Evolutionary conservation across 768 basidiomycete genomes (phyloP).

Genomic region (Brasilioporus rufonigricans): DNA sequence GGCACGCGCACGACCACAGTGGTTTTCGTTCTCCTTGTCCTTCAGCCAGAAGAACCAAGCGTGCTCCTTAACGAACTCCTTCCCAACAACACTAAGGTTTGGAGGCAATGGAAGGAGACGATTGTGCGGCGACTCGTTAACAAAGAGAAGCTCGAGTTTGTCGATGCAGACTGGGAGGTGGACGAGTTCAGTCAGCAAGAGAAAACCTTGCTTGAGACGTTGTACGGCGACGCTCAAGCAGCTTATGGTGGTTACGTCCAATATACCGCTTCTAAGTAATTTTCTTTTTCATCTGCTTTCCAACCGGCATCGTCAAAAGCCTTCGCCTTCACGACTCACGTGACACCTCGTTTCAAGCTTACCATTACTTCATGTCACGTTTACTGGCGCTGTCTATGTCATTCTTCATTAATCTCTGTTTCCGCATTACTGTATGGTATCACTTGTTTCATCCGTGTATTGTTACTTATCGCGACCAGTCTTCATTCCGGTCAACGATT

Average conservation of each 20-base stretch:
- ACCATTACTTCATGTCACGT: neutral
- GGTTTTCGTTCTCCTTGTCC: slow-evolving; percentile 24
- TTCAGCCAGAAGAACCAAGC: slow-evolving; percentile 19
- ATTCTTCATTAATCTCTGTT: neutral
- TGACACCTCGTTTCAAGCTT: neutral
- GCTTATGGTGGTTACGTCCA: slow-evolving; percentile 27
- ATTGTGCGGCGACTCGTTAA: slow-evolving; percentile 14
- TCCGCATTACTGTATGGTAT: too few relatives aligned
- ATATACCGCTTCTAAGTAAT: slow-evolving; percentile 9
- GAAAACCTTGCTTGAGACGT: slow-evolving; percentile 18
- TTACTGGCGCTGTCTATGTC: neutral
- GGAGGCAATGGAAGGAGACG: slow-evolving; percentile 26
- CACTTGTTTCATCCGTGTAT: too few relatives aligned
- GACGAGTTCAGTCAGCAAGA: slow-evolving; percentile 15
- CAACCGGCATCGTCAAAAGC: neutral
- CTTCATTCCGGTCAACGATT: neutral
- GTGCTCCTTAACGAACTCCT: slow-evolving; percentile 23
- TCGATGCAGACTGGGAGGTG: slow-evolving; percentile 21
- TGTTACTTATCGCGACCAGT: neutral
- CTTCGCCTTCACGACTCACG: neutral
- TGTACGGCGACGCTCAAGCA: slow-evolving; percentile 22
- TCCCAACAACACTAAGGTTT: slow-evolving; percentile 28
- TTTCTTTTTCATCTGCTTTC: neutral
- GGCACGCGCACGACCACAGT: slow-evolving; percentile 28
- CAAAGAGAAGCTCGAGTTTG: slow-evolving; percentile 25